Evolutionary conservation across 257 asterid genomes (phyloP).

Genomic region (Nemophila menziesii): DNA sequence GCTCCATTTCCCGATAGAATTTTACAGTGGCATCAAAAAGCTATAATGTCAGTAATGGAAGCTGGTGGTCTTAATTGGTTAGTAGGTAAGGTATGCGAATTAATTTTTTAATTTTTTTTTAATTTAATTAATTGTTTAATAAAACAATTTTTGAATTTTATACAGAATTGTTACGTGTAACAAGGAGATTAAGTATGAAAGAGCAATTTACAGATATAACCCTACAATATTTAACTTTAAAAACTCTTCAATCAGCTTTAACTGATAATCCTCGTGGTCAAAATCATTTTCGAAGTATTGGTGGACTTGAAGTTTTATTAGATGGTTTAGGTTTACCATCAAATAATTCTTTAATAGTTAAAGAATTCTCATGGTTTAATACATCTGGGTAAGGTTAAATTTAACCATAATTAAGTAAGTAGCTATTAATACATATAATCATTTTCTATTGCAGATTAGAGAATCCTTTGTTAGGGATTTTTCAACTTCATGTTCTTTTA

Average conservation of each 20-base stretch:
- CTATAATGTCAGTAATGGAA: conserved; percentile 85
- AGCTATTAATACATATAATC: background rate
- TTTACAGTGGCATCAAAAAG: conserved; percentile 71
- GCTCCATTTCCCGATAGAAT: conserved; percentile 37
- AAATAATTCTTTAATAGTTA: conserved; percentile 35
- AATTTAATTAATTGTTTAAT: background rate
- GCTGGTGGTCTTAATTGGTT: conserved; percentile 99
- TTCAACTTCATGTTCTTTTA: conserved; percentile 77
- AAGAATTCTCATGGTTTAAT: conserved; percentile 30
- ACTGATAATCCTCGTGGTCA: conserved; percentile 90
- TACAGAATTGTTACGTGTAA: conserved; percentile 78
- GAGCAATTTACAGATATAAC: conserved; percentile 71
- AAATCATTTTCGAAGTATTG: conserved; percentile 97
- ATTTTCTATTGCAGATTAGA: conserved; percentile 36
- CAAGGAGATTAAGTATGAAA: conserved; percentile 88
- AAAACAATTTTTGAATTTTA: conserved; percentile 13
- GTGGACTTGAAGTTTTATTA: conserved; percentile 92
- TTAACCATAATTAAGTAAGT: no score
- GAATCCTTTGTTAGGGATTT: conserved; percentile 37
- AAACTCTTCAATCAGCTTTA: conserved; percentile 78
- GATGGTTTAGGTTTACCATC: conserved; percentile 88
- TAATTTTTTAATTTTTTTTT: conserved; percentile 12
- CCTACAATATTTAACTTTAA: conserved; percentile 68
- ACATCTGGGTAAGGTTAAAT: conserved; percentile 39
- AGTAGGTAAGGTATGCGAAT: conserved; percentile 92